Base-by-base conservation (phyloP, 2,329 filamentous ascomycete species). In the Stemphylium lycopersici region DNA sequence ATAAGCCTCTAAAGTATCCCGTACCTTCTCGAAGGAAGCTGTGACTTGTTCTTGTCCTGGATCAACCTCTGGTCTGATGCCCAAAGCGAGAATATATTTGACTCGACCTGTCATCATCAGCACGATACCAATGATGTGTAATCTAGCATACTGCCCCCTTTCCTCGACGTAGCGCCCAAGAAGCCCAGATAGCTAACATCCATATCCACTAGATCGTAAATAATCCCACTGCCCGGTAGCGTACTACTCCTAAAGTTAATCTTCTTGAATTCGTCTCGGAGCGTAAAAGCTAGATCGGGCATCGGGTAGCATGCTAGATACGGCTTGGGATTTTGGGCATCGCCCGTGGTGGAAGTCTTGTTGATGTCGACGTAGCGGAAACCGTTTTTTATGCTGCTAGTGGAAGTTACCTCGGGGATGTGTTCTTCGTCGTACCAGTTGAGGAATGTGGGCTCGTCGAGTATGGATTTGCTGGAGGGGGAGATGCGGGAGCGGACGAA, bases 351-450 rank as follows among this genome's bases (percentile, higher is more conserved):
- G 5, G 61, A 58, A 2, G 51, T 51, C 31, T 64, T 66, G 32
- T 71, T 56, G 33, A 63, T 61, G 44, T 74, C 61, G 5, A 69
- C 56, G 52, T 66, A 76, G 22, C 75, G 73, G 42, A 72, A 70
- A 0, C 67, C 73, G 12, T 63, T 69, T 16, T 66, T 54, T 29
- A 78, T 70, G 20, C 72, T 71, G 26, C 62, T 66, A 2, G 69
- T 76, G 20, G 55, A 49, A 5, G 76, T 53, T 20, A 77, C 69
- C 49, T 77, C 74, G 13, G 72, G 57, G 31, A 77, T 76, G 57
- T 78, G 76, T 31, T 75, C 73, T 15, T 75, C 61, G 44, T 77
- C 75, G 58, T 77, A 77, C 76, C 76, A 78, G 41, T 66, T 59
- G 36, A 75, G 48, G 44, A 67, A 77, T 6, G 64, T 65, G 10